Percentiles rank a stretch among this genome's conserved stretches.
phyloP scores from a whole-genome alignment of 306 rosid species.

The Cucumis cinereus region DNA sequence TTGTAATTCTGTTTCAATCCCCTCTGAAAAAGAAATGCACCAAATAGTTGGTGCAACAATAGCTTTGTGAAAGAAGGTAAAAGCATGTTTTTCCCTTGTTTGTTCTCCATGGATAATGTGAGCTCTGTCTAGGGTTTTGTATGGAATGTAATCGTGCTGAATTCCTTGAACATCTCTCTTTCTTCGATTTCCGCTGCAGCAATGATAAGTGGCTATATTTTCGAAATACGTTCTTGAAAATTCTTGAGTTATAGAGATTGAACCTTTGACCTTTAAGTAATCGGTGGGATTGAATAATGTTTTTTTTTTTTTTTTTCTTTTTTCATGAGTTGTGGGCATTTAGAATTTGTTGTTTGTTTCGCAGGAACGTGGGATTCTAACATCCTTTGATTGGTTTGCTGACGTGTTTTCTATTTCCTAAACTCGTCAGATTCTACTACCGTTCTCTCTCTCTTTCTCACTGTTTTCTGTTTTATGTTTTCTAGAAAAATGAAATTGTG shows the following conservation, averaged over 20 bases:
- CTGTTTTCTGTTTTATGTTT: too few relatives aligned
- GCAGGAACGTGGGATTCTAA: too few relatives aligned
- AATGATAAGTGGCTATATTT: neutral
- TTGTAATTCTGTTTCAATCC: constrained; percentile 5
- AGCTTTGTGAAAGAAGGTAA: constrained; percentile 9
- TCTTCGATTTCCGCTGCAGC: neutral
- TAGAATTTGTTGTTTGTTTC: too few relatives aligned
- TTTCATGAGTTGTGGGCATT: too few relatives aligned
- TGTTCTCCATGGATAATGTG: neutral
- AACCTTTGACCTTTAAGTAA: too few relatives aligned
- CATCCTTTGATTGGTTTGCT: neutral
- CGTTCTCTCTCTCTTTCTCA: too few relatives aligned
- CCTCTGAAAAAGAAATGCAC: neutral
- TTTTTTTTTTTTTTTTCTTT: too few relatives aligned
- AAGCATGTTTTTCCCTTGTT: neutral
- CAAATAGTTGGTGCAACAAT: constrained; percentile 4
- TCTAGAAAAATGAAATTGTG: too few relatives aligned
- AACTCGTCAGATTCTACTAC: neutral
- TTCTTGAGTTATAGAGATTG: too few relatives aligned
- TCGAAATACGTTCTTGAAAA: neutral
- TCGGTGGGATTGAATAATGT: too few relatives aligned
- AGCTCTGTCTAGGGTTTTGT: neutral
- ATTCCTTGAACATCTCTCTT: neutral
- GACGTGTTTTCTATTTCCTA: neutral
- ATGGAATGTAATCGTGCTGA: constrained; percentile 2